These are phyloP conservation scores for Tulasnella sp. DNA, from an alignment of 768 basidiomycete genomes.

Conservation along the genomic window DNA sequence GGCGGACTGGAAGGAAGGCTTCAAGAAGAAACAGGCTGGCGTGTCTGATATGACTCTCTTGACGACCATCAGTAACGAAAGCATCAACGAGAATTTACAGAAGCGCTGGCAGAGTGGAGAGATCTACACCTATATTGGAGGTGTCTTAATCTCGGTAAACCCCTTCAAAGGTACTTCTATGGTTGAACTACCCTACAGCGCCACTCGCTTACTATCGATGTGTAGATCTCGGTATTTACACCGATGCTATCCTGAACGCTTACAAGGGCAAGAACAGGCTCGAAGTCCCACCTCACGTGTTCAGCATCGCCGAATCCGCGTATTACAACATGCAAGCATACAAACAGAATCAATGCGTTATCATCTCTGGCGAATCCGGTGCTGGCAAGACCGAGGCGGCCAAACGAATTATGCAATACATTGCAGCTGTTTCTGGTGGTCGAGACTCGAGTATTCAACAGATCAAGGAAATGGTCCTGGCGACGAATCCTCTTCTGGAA, in stretches of 20 bases:
- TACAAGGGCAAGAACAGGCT: conserved; percentile 97
- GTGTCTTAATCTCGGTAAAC: conserved; percentile 97
- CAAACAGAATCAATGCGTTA: conserved; percentile 98
- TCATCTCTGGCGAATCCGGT: conserved; percentile 97
- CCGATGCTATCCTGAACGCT: conserved; percentile 69
- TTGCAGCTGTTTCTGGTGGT: conserved; percentile 89
- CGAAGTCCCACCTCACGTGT: conserved; percentile 97
- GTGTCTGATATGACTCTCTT: conserved; percentile 98
- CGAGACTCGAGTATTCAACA: conserved; percentile 87
- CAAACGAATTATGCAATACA: conserved; percentile 99
- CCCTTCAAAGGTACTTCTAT: conserved; percentile 71
- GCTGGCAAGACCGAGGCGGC: conserved; percentile 99
- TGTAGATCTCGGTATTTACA: conserved; percentile 93
- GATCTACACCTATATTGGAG: conserved; percentile 99
- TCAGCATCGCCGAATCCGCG: conserved; percentile 89
- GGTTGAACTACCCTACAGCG: neutral
- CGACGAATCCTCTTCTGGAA: conserved; percentile 93
- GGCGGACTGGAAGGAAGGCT: conserved; percentile 99
- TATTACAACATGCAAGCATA: conserved; percentile 99
- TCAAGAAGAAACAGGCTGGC: conserved; percentile 99
- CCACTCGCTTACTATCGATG: conserved; percentile 12
- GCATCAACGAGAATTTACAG: conserved; percentile 95
- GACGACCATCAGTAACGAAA: conserved; percentile 93
- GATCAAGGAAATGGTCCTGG: conserved; percentile 99
- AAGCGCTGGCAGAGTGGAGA: conserved; percentile 91